Evolutionary conservation across 2,329 filamentous ascomycete species (phyloP).

Genomic region (Colletotrichum simmondsii): DNA sequence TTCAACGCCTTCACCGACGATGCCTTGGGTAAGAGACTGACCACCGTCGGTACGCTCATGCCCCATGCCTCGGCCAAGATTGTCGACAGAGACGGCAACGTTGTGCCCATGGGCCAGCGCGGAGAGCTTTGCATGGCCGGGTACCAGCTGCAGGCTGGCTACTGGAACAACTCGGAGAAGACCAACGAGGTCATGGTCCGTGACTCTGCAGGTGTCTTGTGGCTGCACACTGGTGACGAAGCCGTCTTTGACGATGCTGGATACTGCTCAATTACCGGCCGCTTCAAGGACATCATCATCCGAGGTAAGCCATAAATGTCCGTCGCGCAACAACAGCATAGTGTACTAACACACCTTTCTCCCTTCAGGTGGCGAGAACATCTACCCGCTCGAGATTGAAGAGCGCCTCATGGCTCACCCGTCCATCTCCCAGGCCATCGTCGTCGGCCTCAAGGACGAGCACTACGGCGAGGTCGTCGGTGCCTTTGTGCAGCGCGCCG

Average conservation of each 20-base stretch:
- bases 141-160: slow-evolving; percentile 77
- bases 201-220: slow-evolving; percentile 65
- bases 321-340: slow-evolving; percentile 33
- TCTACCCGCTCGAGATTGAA: slow-evolving; percentile 80
- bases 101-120: slow-evolving; percentile 73
- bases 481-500: slow-evolving; percentile 65
- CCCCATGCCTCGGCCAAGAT: slow-evolving; percentile 84
- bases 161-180: slow-evolving; percentile 79
- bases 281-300: slow-evolving; percentile 85
- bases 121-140: slow-evolving; percentile 84
- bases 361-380: slow-evolving; percentile 73
- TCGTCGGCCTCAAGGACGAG: slow-evolving; percentile 76
- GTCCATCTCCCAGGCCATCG: slow-evolving; percentile 70
- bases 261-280: slow-evolving; percentile 78
- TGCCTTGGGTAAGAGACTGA: slow-evolving; percentile 72
- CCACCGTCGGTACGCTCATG: slow-evolving; percentile 80
- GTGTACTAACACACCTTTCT: slow-evolving; percentile 33
- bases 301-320: slow-evolving; percentile 57
- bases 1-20: slow-evolving; percentile 85
- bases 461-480: slow-evolving; percentile 80
- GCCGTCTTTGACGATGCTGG: slow-evolving; percentile 75
- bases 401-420: slow-evolving; percentile 76
- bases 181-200: slow-evolving; percentile 70
- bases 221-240: slow-evolving; percentile 77
- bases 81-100: slow-evolving; percentile 72